Base-by-base conservation (phyloP, 768 basidiomycete species). In the Boletus rubescentipes region DNA sequence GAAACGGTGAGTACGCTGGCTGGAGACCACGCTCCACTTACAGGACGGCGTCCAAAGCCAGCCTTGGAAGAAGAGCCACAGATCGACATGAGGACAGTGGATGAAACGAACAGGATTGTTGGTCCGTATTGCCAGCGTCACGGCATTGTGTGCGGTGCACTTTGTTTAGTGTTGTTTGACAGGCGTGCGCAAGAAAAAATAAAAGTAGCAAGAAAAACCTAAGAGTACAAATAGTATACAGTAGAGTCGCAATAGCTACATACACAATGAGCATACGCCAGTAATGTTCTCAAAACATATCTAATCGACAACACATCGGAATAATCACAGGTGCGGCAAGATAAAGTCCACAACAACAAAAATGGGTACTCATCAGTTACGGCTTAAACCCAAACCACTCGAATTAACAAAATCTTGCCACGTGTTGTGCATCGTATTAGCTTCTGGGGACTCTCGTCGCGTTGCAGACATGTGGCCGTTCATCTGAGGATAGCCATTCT, bases 391-490 rank as follows among this genome's bases (percentile, higher is more conserved):
- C 37, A 67, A 36, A 20, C 66, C 67, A 9, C 70, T 72, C 2
- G 67, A 59, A 26, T 54, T 46, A 41, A 86, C 84, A 61, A 86
- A 86, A 26, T 86, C 83, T 51, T 82, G 75, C 85, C 85, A 86
- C 5, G 80, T 82, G 12, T 79, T 70, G 26, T 84, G 80, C 76
- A 86, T 75, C 46, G 60, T 80, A 60, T 80, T 85, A 23, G 69
- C 75, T 53, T 85, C 84, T 1, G 85, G 85, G 0, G 84, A 81
- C 4, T 75, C 67, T 44, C 71, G 67, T 48, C 72, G 64, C 14
- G 40, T 11, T 32, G 72, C 53, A 69, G 49, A 73, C 67, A 55
- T 75, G 73, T 64, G 67, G 9, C 62, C 74, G 39, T 74, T 74
- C 39, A 75, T 61, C 49, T 80, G 75, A 32, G 79, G 58, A 59